Evolutionary conservation across 1,284 basidiomycete species (phyloP), one percentile per base, ranked within the genome.

Genomic region (Ganoderma meredithae): DNA sequence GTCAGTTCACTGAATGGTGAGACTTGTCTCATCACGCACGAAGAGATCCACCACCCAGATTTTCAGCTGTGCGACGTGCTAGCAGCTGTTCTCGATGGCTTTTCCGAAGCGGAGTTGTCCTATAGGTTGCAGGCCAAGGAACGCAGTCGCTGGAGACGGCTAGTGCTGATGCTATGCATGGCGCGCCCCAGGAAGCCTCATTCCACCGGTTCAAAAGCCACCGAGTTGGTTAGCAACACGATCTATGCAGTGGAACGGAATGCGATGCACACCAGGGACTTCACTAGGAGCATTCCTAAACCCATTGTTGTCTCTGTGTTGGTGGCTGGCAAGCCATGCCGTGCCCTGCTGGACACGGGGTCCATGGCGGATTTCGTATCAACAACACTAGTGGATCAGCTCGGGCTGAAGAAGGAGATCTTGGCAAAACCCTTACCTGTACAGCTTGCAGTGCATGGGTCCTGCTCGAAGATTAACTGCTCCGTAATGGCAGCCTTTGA

Each of bases 241-340:
- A n/a, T n/a, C n/a, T 5, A 13, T 2, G 25, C 27, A 6, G 27
- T 9, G 72, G 77, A 7, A 74, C 79, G 0, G 65, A 81, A n/a
- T 77, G 79, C 5, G 76, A 76, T 0, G 13, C 69, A n/a, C 0
- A 58, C 8, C 67, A 74, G 0, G 75, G 79, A 33, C 74, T 81
- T 66, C 47, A 41, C 17, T 0, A 39, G 64, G 2, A 43, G 66
- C 0, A 60, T 68, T 3, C 69, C 69, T 0, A 58, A 66, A 17
- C 69, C 69, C 1, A 44, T 68, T 1, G 62, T 71, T 0, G 63
- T 68, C 0, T 27, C 43, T 0, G 60, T 66, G 0, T 8, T 39
- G 1, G 39, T 71, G 1, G 66, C 60, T 62, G 0, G 62, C 64
- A 31, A 31, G 27, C 27, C 27, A 31, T 31, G 27, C 0, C 52